Evolutionary conservation across 2,329 filamentous ascomycete genomes (phyloP), one percentile per base, ranked within the genome.

Genomic region (Stachybotrys elegans): DNA sequence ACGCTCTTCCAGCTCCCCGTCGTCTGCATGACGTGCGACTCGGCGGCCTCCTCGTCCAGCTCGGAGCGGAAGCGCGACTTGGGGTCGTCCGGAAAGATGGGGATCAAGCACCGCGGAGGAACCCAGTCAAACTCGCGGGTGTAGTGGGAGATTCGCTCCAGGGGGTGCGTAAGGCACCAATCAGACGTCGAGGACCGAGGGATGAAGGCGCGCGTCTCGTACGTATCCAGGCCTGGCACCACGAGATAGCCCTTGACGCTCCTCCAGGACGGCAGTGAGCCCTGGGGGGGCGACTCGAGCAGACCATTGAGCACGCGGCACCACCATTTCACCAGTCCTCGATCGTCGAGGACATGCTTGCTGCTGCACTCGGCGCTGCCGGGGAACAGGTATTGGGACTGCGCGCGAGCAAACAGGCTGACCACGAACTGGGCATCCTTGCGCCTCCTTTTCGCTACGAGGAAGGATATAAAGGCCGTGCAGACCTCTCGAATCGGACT

Each of bases 271-370:
- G 49, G 46, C 19, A 51, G 51, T n/a, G 57, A 55, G 5, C 57
- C 55, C 7, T 45, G 37, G 5, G 69, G 70, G 22, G 76, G 65
- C 13, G 66, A 50, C 41, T 72, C 69, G 11, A 95, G 65, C 4
- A 96, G 71, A 0, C 87, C 86, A 57, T 96, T 85, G 12, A 96
- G 68, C 11, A 92, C 87, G 14, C 81, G 84, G 59, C 90, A 95
- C 93, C 93, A 98, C 93, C 93, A 98, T 57, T 84, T 88, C 17
- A 98, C 88, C 42, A 98, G 71, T 1, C 87, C 88, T 23, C 90
- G 77, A 57, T 98, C 93, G 56, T 95, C 89, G 8, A 97, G 71
- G 0, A 98, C 85, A 68, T 98, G 93, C 61, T 98, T 98, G 3
- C 79, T 79, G 16, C 68, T 65, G 61, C 96, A 92, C 48, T 95